Conservation (phyloP, 2,329 filamentous ascomycete species). For the Fusarium cyanostomum region DNA sequence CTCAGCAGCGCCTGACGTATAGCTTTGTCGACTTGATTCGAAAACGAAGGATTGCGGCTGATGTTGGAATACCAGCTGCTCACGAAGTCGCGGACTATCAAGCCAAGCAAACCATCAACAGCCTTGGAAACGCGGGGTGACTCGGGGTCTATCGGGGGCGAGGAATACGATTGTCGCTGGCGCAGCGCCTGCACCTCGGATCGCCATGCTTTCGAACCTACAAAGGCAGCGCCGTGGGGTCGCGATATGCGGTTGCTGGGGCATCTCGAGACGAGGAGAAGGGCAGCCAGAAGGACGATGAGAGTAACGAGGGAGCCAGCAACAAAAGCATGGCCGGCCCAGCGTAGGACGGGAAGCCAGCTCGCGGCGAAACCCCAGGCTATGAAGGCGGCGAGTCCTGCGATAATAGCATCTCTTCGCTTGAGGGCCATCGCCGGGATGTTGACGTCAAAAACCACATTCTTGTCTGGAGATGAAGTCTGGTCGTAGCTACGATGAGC, state of each 20-base stretch:
- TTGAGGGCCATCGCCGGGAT: conserved; percentile 71
- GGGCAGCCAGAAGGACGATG: conserved; percentile 63
- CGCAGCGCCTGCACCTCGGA: conserved; percentile 74
- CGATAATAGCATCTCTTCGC: conserved; percentile 76
- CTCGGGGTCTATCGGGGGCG: conserved; percentile 75
- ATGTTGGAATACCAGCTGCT: conserved; percentile 89
- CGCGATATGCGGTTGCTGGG: conserved; percentile 53
- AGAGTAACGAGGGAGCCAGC: conserved; percentile 69
- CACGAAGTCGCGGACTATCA: conserved; percentile 85
- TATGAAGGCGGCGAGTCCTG: conserved; percentile 76
- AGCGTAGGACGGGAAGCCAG: conserved; percentile 85
- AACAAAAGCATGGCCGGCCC: conserved; percentile 84
- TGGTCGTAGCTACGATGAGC: conserved; percentile 31
- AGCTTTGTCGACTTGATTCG: conserved; percentile 84
- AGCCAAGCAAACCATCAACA: conserved; percentile 79
- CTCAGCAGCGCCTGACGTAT: conserved; percentile 77
- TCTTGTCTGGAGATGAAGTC: conserved; percentile 39
- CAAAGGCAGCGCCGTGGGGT: conserved; percentile 65
- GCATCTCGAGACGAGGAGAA: conserved; percentile 65
- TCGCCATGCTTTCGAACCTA: conserved; percentile 71
- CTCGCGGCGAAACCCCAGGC: conserved; percentile 88
- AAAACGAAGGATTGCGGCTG: conserved; percentile 80
- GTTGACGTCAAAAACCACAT: conserved; percentile 46
- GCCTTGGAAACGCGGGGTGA: conserved; percentile 82
- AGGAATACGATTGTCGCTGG: conserved; percentile 72